Evolutionary conservation across 2,329 filamentous ascomycete genomes (phyloP), one percentile per base, ranked within the genome.

Genomic region (Fusarium sambucinum): DNA sequence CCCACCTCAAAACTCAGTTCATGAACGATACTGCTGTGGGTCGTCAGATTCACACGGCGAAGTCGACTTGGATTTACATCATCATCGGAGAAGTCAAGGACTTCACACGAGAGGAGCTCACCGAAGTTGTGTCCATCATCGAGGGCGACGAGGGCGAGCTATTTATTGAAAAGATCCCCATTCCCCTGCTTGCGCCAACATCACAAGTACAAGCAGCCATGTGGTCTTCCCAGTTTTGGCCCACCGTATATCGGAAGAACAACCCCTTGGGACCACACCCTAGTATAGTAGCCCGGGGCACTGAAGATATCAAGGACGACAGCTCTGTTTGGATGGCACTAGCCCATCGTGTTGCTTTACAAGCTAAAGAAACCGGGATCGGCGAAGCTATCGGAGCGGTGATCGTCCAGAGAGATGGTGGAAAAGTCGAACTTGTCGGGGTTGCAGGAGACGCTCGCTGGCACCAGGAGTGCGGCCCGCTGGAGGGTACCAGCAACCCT

Each of bases 251-350:
- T 80, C 90, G 92, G 68, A 94, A 94, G 81, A 94, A 91, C 70
- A 96, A 96, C 75, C 92, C 92, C 3, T 92, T 94, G 61, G 93
- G 93, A 6, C 92, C 93, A 19, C 93, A 96, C 75, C 92, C 92
- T 64, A 88, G 89, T 74, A 87, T 92, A 75, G 88, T 95, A 57
- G 83, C 86, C 41, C 88, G 90, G 61, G 89, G 90, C 29, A 90
- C 90, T 38, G 86, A 89, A 14, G 89, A 92, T 63, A 87, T 96
- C 53, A 84, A 85, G 58, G 80, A 85, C 45, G 86, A 91, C 67
- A 87, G 88, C 2, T 84, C 85, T 6, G 78, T 86, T 57, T 95
- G 87, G 86, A 90, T 92, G 85, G 85, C 81, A 52, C 79, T 94
- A 51, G 91, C 92, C 10, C 84, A 87, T 56, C 80, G 85, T 40